Evolutionary conservation across 2,329 filamentous ascomycete species (phyloP).

Genomic region (Lojkania enalia): DNA sequence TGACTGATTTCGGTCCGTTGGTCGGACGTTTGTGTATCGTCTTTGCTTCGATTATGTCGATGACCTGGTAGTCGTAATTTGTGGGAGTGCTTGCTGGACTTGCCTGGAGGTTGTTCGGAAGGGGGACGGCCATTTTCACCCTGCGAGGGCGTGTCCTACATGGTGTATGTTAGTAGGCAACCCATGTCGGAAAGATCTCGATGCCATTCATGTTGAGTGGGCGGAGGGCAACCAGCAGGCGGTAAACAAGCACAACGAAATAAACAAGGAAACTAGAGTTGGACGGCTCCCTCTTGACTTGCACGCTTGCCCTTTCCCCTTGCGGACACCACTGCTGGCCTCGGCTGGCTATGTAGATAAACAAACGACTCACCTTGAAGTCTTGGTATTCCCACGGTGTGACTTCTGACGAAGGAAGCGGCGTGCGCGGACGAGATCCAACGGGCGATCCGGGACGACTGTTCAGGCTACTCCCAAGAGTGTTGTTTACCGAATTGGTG

Average conservation of each 20-base stretch:
- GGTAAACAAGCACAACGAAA: too few relatives aligned
- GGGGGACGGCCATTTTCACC: constrained; percentile 40
- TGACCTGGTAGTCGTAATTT: constrained; percentile 69
- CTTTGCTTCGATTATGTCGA: constrained; percentile 68
- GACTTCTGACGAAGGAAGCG: constrained; percentile 85
- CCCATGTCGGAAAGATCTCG: not conserved
- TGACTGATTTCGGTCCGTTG: constrained; percentile 40
- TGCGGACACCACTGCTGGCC: not conserved
- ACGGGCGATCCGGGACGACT: constrained; percentile 69
- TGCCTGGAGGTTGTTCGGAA: constrained; percentile 40
- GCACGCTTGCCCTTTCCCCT: too few relatives aligned
- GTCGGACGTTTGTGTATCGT: constrained; percentile 52
- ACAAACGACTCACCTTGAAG: constrained; percentile 62
- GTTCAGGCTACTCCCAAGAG: constrained; percentile 53
- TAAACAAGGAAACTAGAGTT: too few relatives aligned
- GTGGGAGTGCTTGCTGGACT: constrained; percentile 61
- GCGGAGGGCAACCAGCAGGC: not conserved
- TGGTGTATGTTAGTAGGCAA: constrained; percentile 5
- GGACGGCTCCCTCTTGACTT: too few relatives aligned
- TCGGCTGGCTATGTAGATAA: not conserved
- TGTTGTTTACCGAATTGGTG: constrained; percentile 79
- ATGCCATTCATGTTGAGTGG: too few relatives aligned
- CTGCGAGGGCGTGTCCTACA: constrained; percentile 30
- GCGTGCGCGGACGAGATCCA: constrained; percentile 79
- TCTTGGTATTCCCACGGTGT: constrained; percentile 98